Evolutionary conservation across 2,329 filamentous ascomycete genomes (phyloP).

Genomic region (Magnaporthales sp.): DNA sequence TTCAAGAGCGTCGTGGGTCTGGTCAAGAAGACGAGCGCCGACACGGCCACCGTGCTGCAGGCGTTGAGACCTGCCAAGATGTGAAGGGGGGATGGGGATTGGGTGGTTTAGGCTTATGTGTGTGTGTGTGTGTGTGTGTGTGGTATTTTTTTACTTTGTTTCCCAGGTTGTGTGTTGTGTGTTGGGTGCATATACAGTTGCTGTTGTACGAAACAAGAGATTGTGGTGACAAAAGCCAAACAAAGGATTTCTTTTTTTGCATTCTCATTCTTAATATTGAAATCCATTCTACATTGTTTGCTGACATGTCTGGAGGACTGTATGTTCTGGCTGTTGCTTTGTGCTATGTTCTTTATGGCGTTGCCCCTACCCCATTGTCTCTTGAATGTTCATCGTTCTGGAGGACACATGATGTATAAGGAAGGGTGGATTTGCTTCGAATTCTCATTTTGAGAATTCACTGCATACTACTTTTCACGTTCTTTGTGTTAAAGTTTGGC

Average conservation of each 20-base stretch:
- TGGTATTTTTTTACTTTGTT: background rate
- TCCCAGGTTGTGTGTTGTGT: background rate
- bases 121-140: too few relatives aligned
- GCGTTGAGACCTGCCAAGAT: slow-evolving; percentile 56
- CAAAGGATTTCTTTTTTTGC: background rate
- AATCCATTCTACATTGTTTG: background rate
- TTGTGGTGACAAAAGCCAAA: background rate
- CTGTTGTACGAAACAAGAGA: background rate
- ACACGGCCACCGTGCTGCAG: slow-evolving; percentile 61
- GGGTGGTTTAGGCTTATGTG: background rate
- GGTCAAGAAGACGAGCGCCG: slow-evolving; percentile 67
- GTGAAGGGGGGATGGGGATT: slow-evolving; percentile 16
- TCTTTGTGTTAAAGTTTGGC: background rate
- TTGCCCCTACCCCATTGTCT: background rate
- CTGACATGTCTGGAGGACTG: background rate
- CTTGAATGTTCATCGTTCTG: background rate
- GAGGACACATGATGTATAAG: background rate
- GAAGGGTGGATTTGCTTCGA: background rate
- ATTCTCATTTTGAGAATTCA: background rate
- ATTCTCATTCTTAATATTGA: background rate
- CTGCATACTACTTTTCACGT: background rate
- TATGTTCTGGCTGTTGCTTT: background rate
- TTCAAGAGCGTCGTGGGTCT: slow-evolving; percentile 67
- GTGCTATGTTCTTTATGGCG: background rate
- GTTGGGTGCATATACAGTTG: background rate